Base-by-base conservation (phyloP, 208 protist species). In the Crithidia bombi region DNA sequence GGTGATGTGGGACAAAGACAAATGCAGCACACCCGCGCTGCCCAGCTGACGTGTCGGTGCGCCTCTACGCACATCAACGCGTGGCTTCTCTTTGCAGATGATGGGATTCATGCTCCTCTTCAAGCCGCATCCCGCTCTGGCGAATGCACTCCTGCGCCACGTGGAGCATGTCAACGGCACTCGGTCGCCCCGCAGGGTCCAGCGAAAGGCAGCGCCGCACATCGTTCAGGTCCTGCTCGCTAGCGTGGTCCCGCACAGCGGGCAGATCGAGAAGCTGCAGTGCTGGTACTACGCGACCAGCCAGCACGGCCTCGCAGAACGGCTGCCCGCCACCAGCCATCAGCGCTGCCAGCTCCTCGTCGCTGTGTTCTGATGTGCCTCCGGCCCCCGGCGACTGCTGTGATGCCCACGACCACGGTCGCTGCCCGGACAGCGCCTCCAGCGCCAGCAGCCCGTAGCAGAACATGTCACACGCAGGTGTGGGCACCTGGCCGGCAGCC, bases 381-480 rank as follows among this genome's bases (percentile, higher is more conserved):
- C 63, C 43, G n/a, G 41, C 23, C 10, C 9, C n/a, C 14, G 17
- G 26, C 5, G 23, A n/a, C 49, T 25, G 6, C 32, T 3, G 21
- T 19, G 64, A 25, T 5, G 64, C 67, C 83, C 79, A 88, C 64
- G 25, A 43, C 79, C 79, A 85, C 57, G 72, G 63, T 25, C 30
- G 44, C 17, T 30, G 26, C 44, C 69, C 43, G 26, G 68, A 71
- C 55, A 88, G 23, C 36, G 73, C 77, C 75, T 93, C 84, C 28
- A 92, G 35, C 21, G 87, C 28, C 26, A 74, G 47, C 1, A 92
- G 71, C 0, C 85, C 90, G 0, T 86, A 50, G 12, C 81, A 85
- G 49, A 81, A 95, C 36, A 95, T 82, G 63, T 95, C 90, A 4
- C 83, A 89, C 67, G 65, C 55, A 1, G 73, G 50, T 3, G 77